These are phyloP conservation scores for Dorcoceras hygrometricum DNA, from an alignment of 257 asterid genomes.

Conservation along the genomic window DNA sequence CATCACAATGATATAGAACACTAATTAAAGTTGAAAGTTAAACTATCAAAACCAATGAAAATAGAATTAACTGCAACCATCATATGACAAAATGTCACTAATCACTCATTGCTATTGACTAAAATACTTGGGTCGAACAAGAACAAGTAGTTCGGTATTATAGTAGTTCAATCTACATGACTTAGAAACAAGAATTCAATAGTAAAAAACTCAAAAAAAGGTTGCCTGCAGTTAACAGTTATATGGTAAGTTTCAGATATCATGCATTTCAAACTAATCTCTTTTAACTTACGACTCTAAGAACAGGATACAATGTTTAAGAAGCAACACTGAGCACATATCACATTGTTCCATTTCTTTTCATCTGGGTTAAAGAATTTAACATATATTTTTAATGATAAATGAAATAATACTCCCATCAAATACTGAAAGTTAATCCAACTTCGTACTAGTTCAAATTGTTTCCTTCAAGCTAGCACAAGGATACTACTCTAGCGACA, in stretches of 20 bases:
- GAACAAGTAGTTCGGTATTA: background rate
- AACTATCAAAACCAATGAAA: too few relatives aligned
- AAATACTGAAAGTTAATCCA: background rate
- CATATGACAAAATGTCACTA: background rate
- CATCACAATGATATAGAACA: background rate
- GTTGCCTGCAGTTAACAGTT: background rate
- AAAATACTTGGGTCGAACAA: background rate
- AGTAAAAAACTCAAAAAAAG: background rate
- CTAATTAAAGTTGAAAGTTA: background rate
- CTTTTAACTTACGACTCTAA: background rate
- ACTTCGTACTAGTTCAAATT: background rate
- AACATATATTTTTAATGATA: background rate
- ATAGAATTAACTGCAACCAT: background rate
- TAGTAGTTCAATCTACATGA: background rate
- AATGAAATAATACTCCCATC: background rate
- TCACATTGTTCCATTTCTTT: background rate
- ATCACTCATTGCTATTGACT: too few relatives aligned
- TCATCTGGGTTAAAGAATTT: background rate
- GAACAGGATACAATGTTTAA: background rate
- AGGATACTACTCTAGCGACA: too few relatives aligned
- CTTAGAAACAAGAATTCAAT: background rate
- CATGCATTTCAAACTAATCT: background rate
- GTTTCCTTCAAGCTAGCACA: too few relatives aligned
- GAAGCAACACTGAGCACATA: background rate
- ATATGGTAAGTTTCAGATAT: background rate